A percentile compares a stretch with the other conserved stretches of the same genome.
Evolutionary conservation across 352 stramenopile species (phyloP).

Genomic region (Phytophthora fragariaefolia): DNA sequence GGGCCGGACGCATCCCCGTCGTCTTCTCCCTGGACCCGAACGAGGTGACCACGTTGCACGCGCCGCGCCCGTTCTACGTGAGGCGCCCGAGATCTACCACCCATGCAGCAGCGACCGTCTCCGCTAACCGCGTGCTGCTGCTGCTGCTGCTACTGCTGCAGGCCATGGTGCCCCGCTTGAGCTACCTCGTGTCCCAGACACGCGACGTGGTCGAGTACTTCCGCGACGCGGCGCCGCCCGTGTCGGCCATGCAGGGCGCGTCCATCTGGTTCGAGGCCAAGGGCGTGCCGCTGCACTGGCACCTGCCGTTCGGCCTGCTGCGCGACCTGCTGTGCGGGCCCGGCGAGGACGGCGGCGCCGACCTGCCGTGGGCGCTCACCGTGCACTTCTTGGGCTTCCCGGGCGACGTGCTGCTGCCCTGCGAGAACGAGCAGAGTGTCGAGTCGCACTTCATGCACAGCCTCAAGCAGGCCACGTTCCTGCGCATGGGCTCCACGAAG

Average conservation of each 20-base stretch:
- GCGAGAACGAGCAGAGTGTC: constrained; percentile 77
- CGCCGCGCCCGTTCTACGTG: constrained; percentile 84
- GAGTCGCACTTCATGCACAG: constrained; percentile 89
- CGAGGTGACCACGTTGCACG: constrained; percentile 84
- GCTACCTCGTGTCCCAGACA: constrained; percentile 78
- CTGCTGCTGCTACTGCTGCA: constrained; percentile 24
- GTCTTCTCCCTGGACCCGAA: constrained; percentile 75
- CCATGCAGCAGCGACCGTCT: too few relatives aligned
- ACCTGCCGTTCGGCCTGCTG: constrained; percentile 78
- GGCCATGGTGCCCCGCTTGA: constrained; percentile 86
- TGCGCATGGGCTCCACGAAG: constrained; percentile 79
- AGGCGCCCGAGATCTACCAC: too few relatives aligned
- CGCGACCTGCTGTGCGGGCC: constrained; percentile 57
- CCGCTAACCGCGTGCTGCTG: constrained; percentile 9
- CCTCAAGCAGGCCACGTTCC: constrained; percentile 81
- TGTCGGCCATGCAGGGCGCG: constrained; percentile 55
- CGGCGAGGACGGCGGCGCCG: constrained; percentile 1
- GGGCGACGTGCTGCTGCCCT: constrained; percentile 61
- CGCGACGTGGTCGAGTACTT: constrained; percentile 84
- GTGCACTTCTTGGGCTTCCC: constrained; percentile 87
- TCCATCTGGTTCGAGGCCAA: constrained; percentile 80
- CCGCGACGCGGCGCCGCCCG: constrained; percentile 68
- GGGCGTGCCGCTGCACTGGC: constrained; percentile 74
- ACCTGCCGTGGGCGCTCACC: constrained; percentile 72
- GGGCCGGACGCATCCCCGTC: constrained; percentile 73